These are phyloP conservation scores for Houttuynia cordata DNA, from an alignment of 164 flowering plant genomes.

Conservation along the genomic window DNA sequence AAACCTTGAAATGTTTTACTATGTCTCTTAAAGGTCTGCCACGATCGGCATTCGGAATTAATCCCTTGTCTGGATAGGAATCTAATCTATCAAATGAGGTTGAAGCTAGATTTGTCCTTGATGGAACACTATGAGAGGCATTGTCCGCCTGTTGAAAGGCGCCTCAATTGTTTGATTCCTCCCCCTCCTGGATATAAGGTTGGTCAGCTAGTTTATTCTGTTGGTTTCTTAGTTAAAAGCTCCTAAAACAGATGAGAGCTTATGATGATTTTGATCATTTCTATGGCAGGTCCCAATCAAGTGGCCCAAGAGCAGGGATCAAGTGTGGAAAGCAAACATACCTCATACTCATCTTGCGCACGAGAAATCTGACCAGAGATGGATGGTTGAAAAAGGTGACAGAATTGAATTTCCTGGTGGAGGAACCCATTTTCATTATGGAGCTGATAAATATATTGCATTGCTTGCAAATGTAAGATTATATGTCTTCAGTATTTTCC, in stretches of 20 bases:
- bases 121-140: slow-evolving; percentile 96
- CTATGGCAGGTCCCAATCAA: slow-evolving; percentile 57
- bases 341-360: slow-evolving; percentile 92
- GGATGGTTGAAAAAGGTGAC: slow-evolving; percentile 95
- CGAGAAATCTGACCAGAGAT: slow-evolving; percentile 88
- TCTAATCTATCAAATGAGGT: slow-evolving; percentile 62
- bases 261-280: neutral
- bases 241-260: neutral
- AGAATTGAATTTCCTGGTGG: slow-evolving; percentile 87
- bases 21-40: slow-evolving; percentile 52
- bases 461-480: slow-evolving; percentile 66
- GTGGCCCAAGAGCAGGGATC: slow-evolving; percentile 95
- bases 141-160: slow-evolving; percentile 74
- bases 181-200: slow-evolving; percentile 92
- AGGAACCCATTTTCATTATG: slow-evolving; percentile 90
- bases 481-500: neutral
- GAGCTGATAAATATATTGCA: slow-evolving; percentile 80
- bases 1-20: neutral
- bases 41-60: slow-evolving; percentile 71
- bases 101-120: slow-evolving; percentile 73
- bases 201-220: neutral
- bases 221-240: neutral
- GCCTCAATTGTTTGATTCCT: slow-evolving; percentile 80
- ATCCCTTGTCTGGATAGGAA: slow-evolving; percentile 86
- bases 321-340: slow-evolving; percentile 85